phyloP scores from a whole-genome alignment of 1,284 basidiomycete genomes.

The Sporisorium scitamineum region DNA sequence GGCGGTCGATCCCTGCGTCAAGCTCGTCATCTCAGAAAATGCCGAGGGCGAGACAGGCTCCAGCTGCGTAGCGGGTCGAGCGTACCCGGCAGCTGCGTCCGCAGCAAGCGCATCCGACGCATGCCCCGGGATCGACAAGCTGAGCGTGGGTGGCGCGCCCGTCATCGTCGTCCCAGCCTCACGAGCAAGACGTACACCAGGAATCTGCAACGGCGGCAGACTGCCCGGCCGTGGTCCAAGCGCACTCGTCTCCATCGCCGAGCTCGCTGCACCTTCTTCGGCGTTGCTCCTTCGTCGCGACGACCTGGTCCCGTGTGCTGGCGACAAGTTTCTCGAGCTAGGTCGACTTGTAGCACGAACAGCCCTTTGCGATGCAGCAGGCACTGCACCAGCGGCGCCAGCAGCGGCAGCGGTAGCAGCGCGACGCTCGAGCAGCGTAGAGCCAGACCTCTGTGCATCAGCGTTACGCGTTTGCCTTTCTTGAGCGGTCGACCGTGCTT shows the following conservation, averaged over 20 bases:
- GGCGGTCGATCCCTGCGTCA: conserved; percentile 43
- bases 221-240: conserved; percentile 22
- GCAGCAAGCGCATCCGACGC: background rate
- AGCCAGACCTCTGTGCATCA: conserved; percentile 15
- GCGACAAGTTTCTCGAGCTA: conserved; percentile 31
- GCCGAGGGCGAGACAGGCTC: conserved; percentile 48
- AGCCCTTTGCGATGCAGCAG: background rate
- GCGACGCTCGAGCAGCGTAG: conserved; percentile 27
- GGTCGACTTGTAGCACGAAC: conserved; percentile 20
- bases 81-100: background rate
- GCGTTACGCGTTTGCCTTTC: conserved; percentile 3
- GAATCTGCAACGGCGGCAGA: conserved; percentile 31
- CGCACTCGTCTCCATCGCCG: background rate
- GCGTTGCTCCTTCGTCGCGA: conserved; percentile 33
- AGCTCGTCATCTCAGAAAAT: conserved; percentile 43
- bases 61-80: background rate
- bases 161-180: conserved; percentile 8
- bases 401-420: conserved; percentile 24
- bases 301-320: conserved; percentile 24
- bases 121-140: conserved; percentile 1
- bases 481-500: conserved; percentile 7
- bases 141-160: background rate
- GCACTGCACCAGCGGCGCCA: background rate
- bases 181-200: conserved; percentile 12
- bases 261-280: conserved; percentile 11